Evolutionary conservation across 2,329 filamentous ascomycete genomes (phyloP).

Genomic region (Nothophaeocryptopus gaeumannii): DNA sequence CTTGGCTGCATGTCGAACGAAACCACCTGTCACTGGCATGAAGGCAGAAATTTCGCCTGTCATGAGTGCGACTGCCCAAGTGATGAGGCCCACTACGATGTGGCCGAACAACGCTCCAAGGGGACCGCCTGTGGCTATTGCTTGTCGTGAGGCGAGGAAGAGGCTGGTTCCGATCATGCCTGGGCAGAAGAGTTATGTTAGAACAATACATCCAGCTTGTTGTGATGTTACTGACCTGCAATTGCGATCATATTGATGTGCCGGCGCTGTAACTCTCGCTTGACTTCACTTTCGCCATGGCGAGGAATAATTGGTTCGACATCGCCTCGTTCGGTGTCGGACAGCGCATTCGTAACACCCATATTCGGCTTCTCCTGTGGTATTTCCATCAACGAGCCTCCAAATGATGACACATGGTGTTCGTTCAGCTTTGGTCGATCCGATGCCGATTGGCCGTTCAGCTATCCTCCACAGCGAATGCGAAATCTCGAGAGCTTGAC

Average conservation of each 20-base stretch:
- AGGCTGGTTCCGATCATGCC: constrained; percentile 24
- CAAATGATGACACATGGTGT: no score
- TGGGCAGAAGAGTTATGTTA: not conserved
- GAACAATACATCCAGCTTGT: no score
- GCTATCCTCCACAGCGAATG: no score
- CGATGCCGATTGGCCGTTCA: no score
- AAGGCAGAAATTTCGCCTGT: constrained; percentile 40
- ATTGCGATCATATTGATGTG: constrained; percentile 29
- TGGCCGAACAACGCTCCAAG: constrained; percentile 36
- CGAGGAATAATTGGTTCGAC: not conserved
- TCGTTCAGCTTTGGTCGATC: no score
- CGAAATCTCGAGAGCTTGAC: not conserved
- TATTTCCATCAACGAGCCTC: not conserved
- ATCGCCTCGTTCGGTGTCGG: constrained; percentile 2
- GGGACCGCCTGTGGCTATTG: constrained; percentile 25
- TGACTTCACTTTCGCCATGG: not conserved
- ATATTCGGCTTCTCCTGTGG: not conserved
- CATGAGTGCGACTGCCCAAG: constrained; percentile 35
- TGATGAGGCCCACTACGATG: constrained; percentile 36
- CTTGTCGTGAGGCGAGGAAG: constrained; percentile 27
- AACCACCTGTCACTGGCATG: constrained; percentile 39
- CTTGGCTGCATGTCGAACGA: constrained; percentile 37
- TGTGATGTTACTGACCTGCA: constrained; percentile 12
- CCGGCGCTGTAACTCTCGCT: constrained; percentile 20
- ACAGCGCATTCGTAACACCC: not conserved